These are phyloP conservation scores for Triticum aestivum DNA, from an alignment of 176 grass and related monocot species.

Conservation along the genomic window DNA sequence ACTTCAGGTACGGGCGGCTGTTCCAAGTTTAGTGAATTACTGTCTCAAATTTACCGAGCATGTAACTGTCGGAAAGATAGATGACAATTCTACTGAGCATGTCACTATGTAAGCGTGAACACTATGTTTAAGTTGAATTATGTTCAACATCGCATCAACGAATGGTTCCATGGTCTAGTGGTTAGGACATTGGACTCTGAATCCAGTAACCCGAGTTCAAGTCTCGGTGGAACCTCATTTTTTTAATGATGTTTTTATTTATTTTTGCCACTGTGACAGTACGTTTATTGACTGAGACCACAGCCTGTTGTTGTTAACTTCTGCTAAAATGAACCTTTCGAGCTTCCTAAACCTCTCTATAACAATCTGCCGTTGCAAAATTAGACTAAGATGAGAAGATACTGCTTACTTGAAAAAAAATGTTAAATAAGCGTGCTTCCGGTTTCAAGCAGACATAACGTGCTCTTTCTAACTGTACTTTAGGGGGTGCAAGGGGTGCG, in stretches of 20 bases:
- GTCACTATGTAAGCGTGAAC: not conserved
- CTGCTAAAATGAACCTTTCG: not conserved
- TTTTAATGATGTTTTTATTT: not conserved
- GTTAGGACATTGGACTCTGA: constrained; percentile 83
- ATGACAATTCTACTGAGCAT: too few species aligned
- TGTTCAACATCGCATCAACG: rapidly evolving
- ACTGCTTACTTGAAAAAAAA: too few species aligned
- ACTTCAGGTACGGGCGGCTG: constrained; percentile 28
- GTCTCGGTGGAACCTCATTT: constrained; percentile 55
- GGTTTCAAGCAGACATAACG: not conserved
- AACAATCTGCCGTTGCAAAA: not conserved
- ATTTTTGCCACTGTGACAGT: not conserved
- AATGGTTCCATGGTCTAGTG: constrained; percentile 66
- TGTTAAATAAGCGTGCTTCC: not conserved
- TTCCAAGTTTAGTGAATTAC: not conserved
- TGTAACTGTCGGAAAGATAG: not conserved
- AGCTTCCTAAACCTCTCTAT: not conserved
- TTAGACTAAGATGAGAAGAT: not conserved
- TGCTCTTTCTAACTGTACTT: too few species aligned
- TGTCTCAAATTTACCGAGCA: not conserved
- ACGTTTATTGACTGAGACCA: not conserved
- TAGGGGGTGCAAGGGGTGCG: constrained; percentile 75
- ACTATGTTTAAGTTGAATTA: rapidly evolving
- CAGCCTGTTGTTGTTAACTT: not conserved
- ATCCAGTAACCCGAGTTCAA: constrained; percentile 80